Base-by-base conservation (phyloP, 345 rosid genomes). In the Boechera retrofracta region DNA sequence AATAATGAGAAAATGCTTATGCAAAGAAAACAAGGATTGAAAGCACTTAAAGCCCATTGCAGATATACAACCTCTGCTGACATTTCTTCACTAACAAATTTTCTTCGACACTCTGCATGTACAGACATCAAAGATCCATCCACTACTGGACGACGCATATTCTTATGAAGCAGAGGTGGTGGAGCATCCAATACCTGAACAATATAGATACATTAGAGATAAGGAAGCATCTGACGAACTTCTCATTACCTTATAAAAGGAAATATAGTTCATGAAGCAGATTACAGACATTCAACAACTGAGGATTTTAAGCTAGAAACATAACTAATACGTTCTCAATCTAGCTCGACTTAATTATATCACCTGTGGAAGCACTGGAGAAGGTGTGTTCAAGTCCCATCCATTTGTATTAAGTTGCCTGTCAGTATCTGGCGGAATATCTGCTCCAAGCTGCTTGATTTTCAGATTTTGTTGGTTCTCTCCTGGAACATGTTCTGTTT, bases 291-390 rank as follows among this genome's bases (percentile, higher is more conserved):
- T 24, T 42, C 16, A 58, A 36, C 13, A 66, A 67, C 15, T 45
- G 49, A 51, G 35, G 45, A 41, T 7, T 53, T 52, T n/a, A 53
- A 51, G 63, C 64, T 21, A 76, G 38, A 21, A 69, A 52, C 56
- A 71, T 57, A 77, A 49, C 4, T 12, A 76, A 18, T 38, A 52
- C n/a, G 21, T 57, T 56, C 35, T 35, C 72, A 58, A 32, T 71
- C 67, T 69, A 69, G 73, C 53, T 52, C 8, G 10, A 62, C 36
- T 31, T 10, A 80, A 55, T 42, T 11, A 77, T 52, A 38, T 67
- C 82, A 90, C 98, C 90, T 89, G 92, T 29, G 87, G 10, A 55
- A 83, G 79, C 75, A 89, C 77, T 47, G 97, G 97, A 44, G 97
- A 92, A 79, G 97, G 98, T 32, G 97, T 94, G 56, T 76, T 90